Conservation (phyloP, 306 rosid species). For the Sicyos edulis region DNA sequence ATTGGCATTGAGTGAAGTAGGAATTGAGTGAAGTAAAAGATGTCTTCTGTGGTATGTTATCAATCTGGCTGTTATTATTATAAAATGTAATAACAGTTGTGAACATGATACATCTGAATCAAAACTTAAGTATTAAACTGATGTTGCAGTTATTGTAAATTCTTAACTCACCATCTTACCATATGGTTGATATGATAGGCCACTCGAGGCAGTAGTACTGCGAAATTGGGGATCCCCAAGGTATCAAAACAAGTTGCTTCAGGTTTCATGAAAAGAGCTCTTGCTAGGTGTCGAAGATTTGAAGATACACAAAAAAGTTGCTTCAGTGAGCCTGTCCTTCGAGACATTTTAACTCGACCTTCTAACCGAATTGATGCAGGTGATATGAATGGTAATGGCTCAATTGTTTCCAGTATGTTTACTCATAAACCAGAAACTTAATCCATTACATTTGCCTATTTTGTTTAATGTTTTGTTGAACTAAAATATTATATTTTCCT, state of each 20-base stretch:
- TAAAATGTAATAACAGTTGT: too few relatives aligned
- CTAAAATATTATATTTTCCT: too few relatives aligned
- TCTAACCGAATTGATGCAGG: conserved; percentile 32
- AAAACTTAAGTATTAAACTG: not conserved
- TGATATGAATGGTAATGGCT: conserved; percentile 27
- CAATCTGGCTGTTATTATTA: too few relatives aligned
- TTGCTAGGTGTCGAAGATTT: conserved; percentile 56
- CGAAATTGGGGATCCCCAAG: conserved; percentile 60
- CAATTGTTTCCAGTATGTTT: conserved; percentile 21
- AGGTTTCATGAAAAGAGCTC: conserved; percentile 72
- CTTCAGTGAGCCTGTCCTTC: conserved; percentile 55
- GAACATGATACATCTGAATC: not conserved
- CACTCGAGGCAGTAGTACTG: conserved; percentile 66
- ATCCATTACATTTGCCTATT: too few relatives aligned
- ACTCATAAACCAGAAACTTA: conserved; percentile 13
- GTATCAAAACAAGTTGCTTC: conserved; percentile 60
- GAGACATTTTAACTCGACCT: conserved; percentile 49
- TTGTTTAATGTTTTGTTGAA: too few relatives aligned
- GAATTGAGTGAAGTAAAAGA: too few relatives aligned
- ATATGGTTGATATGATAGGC: conserved; percentile 49
- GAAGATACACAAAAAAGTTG: conserved; percentile 67
- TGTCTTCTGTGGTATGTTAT: too few relatives aligned
- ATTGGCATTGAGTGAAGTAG: too few relatives aligned
- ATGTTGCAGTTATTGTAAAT: conserved; percentile 6
- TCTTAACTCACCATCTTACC: not conserved